Conservation (phyloP, 2,329 filamentous ascomycete genomes). For the Phymatotrichopsis omnivora region DNA sequence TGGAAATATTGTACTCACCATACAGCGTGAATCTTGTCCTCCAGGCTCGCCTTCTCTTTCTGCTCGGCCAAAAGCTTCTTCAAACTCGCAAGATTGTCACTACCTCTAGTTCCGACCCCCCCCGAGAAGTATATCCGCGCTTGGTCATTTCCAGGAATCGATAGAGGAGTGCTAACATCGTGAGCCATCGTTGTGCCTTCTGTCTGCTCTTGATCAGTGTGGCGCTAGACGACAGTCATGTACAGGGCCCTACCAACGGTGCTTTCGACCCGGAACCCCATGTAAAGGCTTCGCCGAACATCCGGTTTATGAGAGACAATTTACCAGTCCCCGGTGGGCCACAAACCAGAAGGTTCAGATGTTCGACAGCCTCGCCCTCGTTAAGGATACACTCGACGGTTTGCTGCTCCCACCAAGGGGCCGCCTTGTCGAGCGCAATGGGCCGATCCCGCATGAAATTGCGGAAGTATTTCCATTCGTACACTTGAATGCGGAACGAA, state of each 20-base stretch:
- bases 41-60: neutral
- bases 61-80: constrained; percentile 6
- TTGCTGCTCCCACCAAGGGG: constrained; percentile 18
- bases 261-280: neutral
- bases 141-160: constrained; percentile 12
- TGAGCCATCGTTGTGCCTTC: too few relatives aligned
- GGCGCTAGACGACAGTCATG: too few relatives aligned
- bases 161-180: constrained; percentile 7
- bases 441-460: constrained; percentile 8
- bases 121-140: constrained; percentile 10
- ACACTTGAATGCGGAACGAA: constrained; percentile 10
- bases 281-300: constrained; percentile 9
- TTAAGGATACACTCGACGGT: constrained; percentile 9
- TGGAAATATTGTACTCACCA: constrained; percentile 6
- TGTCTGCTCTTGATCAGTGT: too few relatives aligned
- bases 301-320: neutral
- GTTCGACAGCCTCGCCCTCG: constrained; percentile 1
- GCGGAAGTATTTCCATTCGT: constrained; percentile 14
- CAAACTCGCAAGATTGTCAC: constrained; percentile 2
- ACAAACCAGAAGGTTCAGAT: constrained; percentile 12
- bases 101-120: constrained; percentile 8
- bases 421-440: too few relatives aligned
- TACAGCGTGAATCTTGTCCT: constrained; percentile 11
- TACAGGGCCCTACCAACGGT: constrained; percentile 1
- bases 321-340: constrained; percentile 5